Evolutionary conservation across 306 rosid species (phyloP).

Genomic region (Delonix regia): DNA sequence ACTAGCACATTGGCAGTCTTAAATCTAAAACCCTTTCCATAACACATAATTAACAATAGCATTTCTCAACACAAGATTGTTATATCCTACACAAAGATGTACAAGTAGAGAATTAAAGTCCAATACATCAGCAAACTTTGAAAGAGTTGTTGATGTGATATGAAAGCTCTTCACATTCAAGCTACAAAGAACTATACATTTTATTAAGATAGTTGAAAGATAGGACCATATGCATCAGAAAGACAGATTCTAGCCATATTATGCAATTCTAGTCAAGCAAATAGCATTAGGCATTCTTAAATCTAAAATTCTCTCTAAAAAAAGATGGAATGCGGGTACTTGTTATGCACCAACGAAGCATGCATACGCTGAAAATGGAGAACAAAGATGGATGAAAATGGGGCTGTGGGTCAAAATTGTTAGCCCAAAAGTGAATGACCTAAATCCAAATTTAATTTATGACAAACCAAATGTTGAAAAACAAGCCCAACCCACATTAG

Average conservation of each 20-base stretch:
- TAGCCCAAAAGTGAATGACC: too few species aligned
- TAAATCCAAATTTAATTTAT: too few species aligned
- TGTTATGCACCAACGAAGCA: too few species aligned
- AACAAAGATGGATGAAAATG: too few species aligned
- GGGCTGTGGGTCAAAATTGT: too few species aligned
- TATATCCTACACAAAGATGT: conserved; percentile 81
- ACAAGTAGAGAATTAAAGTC: conserved; percentile 61
- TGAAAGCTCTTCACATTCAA: conserved; percentile 78
- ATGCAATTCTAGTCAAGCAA: conserved; percentile 80
- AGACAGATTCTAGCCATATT: conserved; percentile 91
- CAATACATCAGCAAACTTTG: conserved; percentile 73
- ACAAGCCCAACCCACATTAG: too few species aligned
- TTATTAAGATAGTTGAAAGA: conserved; percentile 78
- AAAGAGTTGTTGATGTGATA: conserved; percentile 82
- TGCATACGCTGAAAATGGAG: too few species aligned
- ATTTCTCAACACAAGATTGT: conserved; percentile 71
- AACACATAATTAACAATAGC: conserved; percentile 59
- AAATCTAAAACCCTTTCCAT: conserved; percentile 61
- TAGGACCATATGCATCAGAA: conserved; percentile 83
- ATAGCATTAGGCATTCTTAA: conserved; percentile 78
- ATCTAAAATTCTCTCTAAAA: too few species aligned
- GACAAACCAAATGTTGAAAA: too few species aligned
- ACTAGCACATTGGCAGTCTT: conserved; percentile 67
- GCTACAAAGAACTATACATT: conserved; percentile 79
- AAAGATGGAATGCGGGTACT: too few species aligned